These are phyloP conservation scores for Alternaria sp. DNA, from an alignment of 2,329 filamentous ascomycete genomes.

Conservation along the genomic window DNA sequence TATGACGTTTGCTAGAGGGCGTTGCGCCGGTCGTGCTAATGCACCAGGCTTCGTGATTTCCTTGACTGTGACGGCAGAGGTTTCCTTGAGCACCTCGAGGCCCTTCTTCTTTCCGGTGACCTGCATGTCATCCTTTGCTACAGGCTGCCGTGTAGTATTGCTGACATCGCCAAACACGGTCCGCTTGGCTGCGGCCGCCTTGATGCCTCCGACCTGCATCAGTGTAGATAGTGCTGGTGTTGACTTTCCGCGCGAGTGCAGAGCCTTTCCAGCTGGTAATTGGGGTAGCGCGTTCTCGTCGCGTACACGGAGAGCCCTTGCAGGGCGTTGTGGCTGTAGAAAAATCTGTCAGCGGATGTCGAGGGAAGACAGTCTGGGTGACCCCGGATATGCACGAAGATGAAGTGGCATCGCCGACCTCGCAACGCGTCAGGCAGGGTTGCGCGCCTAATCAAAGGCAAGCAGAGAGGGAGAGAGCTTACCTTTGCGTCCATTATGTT, in stretches of 20 bases:
- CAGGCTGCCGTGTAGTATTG: conserved; percentile 63
- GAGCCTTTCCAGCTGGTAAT: conserved; percentile 55
- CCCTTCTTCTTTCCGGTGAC: conserved; percentile 54
- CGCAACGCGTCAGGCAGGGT: conserved; percentile 8
- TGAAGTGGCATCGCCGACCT: conserved; percentile 6
- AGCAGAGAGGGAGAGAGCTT: conserved; percentile 22
- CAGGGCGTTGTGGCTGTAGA: conserved; percentile 72
- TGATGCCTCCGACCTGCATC: conserved; percentile 64
- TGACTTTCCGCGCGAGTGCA: conserved; percentile 86
- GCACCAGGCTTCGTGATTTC: conserved; percentile 56
- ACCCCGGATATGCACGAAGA: conserved; percentile 5
- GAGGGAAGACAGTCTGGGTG: conserved; percentile 8
- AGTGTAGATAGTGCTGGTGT: conserved; percentile 68
- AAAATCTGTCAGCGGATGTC: conserved; percentile 28
- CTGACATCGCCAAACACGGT: conserved; percentile 84
- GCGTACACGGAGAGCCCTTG: conserved; percentile 66
- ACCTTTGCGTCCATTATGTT: conserved; percentile 57
- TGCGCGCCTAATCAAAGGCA: not conserved
- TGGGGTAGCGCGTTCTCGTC: conserved; percentile 72
- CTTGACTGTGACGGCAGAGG: conserved; percentile 39
- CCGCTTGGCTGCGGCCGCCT: conserved; percentile 73
- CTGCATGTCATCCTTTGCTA: conserved; percentile 65
- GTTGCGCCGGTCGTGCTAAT: conserved; percentile 68
- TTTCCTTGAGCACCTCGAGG: conserved; percentile 46
- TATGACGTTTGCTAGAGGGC: conserved; percentile 54